Conservation (phyloP, 345 rosid species). For the Ceriops tagal region DNA sequence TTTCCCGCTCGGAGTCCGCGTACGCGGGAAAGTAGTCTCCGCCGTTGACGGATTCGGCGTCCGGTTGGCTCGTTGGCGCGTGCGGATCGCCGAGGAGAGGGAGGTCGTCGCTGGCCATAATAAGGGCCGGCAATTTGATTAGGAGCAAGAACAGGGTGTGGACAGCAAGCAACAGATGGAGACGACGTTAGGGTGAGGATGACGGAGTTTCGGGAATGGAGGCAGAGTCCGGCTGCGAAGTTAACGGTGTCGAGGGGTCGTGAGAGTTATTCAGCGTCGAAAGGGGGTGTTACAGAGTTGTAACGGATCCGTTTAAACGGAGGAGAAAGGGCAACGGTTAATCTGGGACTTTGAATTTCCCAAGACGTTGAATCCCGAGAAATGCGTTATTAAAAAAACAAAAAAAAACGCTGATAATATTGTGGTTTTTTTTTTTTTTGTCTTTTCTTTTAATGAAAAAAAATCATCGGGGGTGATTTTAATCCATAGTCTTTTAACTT, state of each 20-base stretch:
- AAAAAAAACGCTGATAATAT: not conserved
- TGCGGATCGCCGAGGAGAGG: conserved; percentile 18
- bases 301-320: conserved; percentile 28
- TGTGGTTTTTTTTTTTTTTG: not conserved
- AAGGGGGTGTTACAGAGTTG: not conserved
- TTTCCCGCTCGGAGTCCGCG: conserved; percentile 17
- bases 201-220: conserved; percentile 2
- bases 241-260: conserved; percentile 10
- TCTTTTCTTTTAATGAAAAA: not conserved
- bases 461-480: not conserved
- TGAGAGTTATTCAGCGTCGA: not conserved
- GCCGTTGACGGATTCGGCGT: conserved; percentile 17
- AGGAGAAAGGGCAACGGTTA: not conserved
- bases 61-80: conserved; percentile 11
- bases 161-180: not conserved
- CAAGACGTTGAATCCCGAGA: not conserved
- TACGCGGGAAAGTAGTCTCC: conserved; percentile 19
- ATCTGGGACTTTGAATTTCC: not conserved
- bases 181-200: conserved; percentile 22
- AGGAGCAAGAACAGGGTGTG: not conserved
- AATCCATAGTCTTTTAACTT: too few species aligned
- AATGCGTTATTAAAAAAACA: not conserved
- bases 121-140: not conserved
- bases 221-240: not conserved
- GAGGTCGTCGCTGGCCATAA: conserved; percentile 24